Conservation (phyloP, 176 grass and related monocot species). For the Oryza officinalis region DNA sequence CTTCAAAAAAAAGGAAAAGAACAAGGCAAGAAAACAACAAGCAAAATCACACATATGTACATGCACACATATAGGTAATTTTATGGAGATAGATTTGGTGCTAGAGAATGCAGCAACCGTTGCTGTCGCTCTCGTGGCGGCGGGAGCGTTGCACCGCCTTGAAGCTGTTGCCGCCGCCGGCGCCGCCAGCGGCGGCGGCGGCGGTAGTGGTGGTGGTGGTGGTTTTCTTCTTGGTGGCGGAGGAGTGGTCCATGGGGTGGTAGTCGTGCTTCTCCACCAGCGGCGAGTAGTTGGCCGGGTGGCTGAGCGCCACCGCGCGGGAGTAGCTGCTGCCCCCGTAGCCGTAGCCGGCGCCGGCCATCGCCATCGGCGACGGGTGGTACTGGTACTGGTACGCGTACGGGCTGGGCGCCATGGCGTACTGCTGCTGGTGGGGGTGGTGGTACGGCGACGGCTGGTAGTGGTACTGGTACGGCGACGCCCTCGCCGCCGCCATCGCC, state of each 20-base stretch:
- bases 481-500: neutral
- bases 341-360: neutral
- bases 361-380: constrained; percentile 40
- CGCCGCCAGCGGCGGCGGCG: neutral
- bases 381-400: neutral
- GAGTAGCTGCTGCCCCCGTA: constrained; percentile 47
- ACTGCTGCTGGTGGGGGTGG: neutral
- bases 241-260: constrained; percentile 24
- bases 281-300: constrained; percentile 53
- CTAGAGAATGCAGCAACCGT: constrained; percentile 41
- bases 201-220: neutral
- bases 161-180: neutral
- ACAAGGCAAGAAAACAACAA: neutral
- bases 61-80: neutral
- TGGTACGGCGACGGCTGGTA: neutral
- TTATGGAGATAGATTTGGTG: neutral
- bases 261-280: constrained; percentile 53
- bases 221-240: neutral
- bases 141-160: constrained; percentile 29
- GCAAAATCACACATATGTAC: no score
- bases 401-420: neutral
- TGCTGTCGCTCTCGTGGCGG: neutral
- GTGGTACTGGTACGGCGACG: constrained; percentile 25
- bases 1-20: neutral
- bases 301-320: constrained; percentile 38